These are phyloP conservation scores for Imleria badia DNA, from an alignment of 768 basidiomycete species.

Conservation along the genomic window DNA sequence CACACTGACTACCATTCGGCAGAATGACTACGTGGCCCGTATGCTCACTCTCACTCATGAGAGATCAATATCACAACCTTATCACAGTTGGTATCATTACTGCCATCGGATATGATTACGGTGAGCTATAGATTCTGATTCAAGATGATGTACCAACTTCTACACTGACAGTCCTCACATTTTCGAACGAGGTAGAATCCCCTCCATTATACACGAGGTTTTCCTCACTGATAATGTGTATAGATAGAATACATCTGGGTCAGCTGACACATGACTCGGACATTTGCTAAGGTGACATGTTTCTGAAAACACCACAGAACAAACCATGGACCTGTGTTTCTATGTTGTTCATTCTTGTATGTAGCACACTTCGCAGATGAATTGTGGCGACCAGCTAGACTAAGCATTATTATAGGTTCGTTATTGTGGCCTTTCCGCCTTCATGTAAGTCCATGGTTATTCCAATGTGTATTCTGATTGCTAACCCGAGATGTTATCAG, in stretches of 20 bases:
- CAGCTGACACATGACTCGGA: neutral
- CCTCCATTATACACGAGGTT: neutral
- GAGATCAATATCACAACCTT: neutral
- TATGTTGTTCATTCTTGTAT: constrained; percentile 4
- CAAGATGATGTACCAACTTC: neutral
- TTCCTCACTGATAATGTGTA: neutral
- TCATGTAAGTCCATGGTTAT: neutral
- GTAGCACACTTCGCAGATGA: neutral
- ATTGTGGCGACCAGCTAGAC: neutral
- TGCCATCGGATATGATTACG: constrained; percentile 11
- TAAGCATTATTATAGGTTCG: constrained; percentile 6
- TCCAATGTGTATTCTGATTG: too few species aligned
- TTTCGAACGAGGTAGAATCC: constrained; percentile 5
- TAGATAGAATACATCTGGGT: constrained; percentile 16
- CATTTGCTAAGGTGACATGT: neutral
- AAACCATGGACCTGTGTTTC: constrained; percentile 11
- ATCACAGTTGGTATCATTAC: neutral
- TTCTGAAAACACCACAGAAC: neutral
- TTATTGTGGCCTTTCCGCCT: neutral
- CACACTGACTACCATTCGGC: neutral
- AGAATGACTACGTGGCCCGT: neutral
- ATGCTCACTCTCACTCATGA: neutral
- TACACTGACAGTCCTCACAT: constrained; percentile 4
- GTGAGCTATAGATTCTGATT: neutral
- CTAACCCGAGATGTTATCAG: neutral